Conservation (phyloP, 2,329 filamentous ascomycete genomes). For the Aspergillus hortae region DNA sequence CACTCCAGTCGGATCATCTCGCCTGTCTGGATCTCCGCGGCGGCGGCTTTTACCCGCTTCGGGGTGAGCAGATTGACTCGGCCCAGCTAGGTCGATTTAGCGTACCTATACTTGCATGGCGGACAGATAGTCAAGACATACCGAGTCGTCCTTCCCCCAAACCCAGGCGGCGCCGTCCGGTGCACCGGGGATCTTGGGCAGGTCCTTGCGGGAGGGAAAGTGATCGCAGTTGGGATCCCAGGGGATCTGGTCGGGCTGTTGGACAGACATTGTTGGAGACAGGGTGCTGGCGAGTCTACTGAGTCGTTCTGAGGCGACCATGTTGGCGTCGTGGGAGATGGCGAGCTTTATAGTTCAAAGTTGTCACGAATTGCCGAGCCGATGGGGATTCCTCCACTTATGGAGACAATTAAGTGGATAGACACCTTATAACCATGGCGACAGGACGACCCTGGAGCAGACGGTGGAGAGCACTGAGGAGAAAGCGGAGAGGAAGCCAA, state of each 20-base stretch:
- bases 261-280: constrained; percentile 7
- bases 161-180: constrained; percentile 58
- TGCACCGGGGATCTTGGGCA: constrained; percentile 50
- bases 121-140: constrained; percentile 17
- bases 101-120: no score
- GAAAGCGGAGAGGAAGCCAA: background rate
- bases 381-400: background rate
- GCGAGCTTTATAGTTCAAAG: background rate
- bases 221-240: constrained; percentile 53
- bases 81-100: constrained; percentile 21
- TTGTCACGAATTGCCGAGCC: background rate
- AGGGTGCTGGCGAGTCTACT: background rate
- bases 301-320: constrained; percentile 3
- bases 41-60: constrained; percentile 50
- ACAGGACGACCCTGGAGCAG: background rate
- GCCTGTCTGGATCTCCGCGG: constrained; percentile 53
- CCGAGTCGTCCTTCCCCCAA: constrained; percentile 56
- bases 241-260: constrained; percentile 38
- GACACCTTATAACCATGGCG: no score
- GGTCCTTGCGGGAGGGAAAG: constrained; percentile 53
- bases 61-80: constrained; percentile 57
- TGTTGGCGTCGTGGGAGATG: background rate
- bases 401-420: background rate
- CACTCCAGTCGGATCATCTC: constrained; percentile 56
- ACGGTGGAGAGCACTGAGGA: background rate